Conservation (phyloP, 2,329 filamentous ascomycete species). For the Drechslerella coelobrocha region DNA sequence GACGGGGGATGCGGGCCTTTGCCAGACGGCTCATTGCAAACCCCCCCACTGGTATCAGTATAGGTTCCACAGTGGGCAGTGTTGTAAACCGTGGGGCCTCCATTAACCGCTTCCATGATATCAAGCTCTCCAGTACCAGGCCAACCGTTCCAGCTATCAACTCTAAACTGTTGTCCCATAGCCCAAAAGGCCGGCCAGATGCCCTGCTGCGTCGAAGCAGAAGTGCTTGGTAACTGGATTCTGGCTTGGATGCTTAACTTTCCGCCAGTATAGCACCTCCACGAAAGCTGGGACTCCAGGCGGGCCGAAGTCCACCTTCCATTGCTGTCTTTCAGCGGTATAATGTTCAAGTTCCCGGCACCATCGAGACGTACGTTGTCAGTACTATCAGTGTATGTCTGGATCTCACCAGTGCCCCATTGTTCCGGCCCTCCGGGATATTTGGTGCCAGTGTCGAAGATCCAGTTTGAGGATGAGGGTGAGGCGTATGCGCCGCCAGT, state of each 20-base stretch:
- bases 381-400: slow-evolving; percentile 60
- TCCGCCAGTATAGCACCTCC: slow-evolving; percentile 57
- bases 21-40: slow-evolving; percentile 60
- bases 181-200: slow-evolving; percentile 63
- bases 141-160: slow-evolving; percentile 59
- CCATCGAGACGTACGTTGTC: slow-evolving; percentile 60
- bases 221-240: slow-evolving; percentile 56
- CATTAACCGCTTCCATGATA: slow-evolving; percentile 61
- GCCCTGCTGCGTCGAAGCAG: slow-evolving; percentile 25
- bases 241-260: slow-evolving; percentile 59
- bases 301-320: slow-evolving; percentile 61
- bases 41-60: slow-evolving; percentile 58
- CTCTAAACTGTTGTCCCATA: slow-evolving; percentile 59
- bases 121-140: slow-evolving; percentile 61
- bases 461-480: slow-evolving; percentile 60
- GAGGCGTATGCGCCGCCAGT: slow-evolving; percentile 55
- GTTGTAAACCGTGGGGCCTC: slow-evolving; percentile 57
- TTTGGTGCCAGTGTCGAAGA: slow-evolving; percentile 60
- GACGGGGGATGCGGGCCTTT: slow-evolving; percentile 52
- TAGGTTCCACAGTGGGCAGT: slow-evolving; percentile 60
- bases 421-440: slow-evolving; percentile 61
- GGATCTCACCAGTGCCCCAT: slow-evolving; percentile 64
- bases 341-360: slow-evolving; percentile 59
- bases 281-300: slow-evolving; percentile 59
- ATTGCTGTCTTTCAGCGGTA: slow-evolving; percentile 54